These are phyloP conservation scores for Rubia yunnanensis DNA, from an alignment of 257 asterid species.

Conservation along the genomic window DNA sequence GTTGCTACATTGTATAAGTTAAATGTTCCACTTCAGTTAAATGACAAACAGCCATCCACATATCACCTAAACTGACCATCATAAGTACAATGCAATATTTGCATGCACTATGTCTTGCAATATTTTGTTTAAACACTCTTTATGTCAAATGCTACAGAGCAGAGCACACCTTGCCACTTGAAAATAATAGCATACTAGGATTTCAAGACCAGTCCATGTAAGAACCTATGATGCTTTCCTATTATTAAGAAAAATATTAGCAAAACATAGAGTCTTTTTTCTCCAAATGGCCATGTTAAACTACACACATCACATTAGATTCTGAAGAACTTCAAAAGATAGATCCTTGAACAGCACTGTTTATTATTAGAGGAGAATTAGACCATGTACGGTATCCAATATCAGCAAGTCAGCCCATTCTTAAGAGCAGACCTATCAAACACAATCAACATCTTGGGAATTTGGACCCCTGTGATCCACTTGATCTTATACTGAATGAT, in stretches of 20 bases:
- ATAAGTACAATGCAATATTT: not conserved
- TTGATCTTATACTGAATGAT: not conserved
- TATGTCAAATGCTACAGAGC: not conserved
- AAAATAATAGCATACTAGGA: not conserved
- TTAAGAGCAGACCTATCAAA: not conserved
- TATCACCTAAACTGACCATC: not conserved
- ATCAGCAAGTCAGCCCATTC: not conserved
- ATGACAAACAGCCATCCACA: not conserved
- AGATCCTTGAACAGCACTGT: not conserved
- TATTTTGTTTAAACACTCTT: not conserved
- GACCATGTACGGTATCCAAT: too few species aligned
- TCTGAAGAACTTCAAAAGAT: constrained; percentile 1
- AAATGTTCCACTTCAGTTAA: not conserved
- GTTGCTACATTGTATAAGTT: not conserved
- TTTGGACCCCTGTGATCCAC: not conserved
- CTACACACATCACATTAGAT: not conserved
- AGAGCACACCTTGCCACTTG: not conserved
- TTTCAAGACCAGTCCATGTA: not conserved
- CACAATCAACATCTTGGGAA: not conserved
- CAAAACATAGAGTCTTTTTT: not conserved
- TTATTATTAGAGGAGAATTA: too few species aligned
- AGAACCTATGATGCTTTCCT: not conserved
- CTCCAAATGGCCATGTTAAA: not conserved
- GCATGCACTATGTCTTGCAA: not conserved
- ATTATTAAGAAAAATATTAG: not conserved